Evolutionary conservation across 1,284 basidiomycete genomes (phyloP).

Genomic region (Rhodotorula glutinis): DNA sequence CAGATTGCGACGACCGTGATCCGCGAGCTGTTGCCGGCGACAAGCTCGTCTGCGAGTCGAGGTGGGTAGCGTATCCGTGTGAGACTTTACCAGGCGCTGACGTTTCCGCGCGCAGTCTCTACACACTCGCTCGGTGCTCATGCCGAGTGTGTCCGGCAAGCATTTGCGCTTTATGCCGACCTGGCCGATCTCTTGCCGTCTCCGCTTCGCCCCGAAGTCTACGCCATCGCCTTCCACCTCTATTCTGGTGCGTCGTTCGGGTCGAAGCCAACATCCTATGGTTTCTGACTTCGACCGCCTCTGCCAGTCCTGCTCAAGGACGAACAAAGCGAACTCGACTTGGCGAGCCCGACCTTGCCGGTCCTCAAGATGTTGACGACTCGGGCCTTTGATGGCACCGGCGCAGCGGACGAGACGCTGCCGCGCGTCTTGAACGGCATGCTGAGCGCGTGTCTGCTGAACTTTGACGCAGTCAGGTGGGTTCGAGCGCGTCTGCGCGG

Average conservation of each 20-base stretch:
- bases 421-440: conserved; percentile 72
- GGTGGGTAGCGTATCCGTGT: no score
- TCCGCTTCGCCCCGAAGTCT: conserved; percentile 65
- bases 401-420: conserved; percentile 21
- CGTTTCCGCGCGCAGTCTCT: conserved; percentile 22
- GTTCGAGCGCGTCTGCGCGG: conserved; percentile 41
- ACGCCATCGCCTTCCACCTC: conserved; percentile 73
- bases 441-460: conserved; percentile 75
- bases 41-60: background rate
- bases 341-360: conserved; percentile 73
- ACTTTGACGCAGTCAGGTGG: conserved; percentile 87
- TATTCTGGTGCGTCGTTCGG: conserved; percentile 62
- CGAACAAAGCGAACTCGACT: conserved; percentile 71
- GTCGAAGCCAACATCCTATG: no score
- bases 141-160: conserved; percentile 63
- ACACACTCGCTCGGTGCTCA: conserved; percentile 36
- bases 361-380: conserved; percentile 72
- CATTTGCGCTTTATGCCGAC: conserved; percentile 64
- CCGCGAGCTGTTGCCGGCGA: conserved; percentile 63
- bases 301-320: conserved; percentile 72
- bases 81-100: no score
- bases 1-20: conserved; percentile 76
- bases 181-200: conserved; percentile 63
- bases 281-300: no score
- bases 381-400: conserved; percentile 35